A percentile compares a stretch with the other conserved stretches of the same genome.
phyloP scores from a whole-genome alignment of 768 basidiomycete genomes.

The Termitomyces sp. region DNA sequence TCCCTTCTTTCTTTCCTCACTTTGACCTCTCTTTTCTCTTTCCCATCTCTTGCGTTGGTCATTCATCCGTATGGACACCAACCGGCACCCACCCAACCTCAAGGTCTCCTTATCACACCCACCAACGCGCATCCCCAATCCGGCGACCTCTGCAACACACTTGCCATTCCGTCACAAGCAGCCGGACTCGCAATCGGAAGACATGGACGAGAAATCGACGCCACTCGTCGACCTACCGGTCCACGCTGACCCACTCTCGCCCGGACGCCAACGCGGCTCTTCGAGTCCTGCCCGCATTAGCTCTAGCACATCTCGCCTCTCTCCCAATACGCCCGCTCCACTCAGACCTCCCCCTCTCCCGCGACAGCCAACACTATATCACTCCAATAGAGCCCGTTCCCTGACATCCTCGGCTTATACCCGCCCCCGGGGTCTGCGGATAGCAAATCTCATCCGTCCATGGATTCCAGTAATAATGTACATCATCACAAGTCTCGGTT shows the following conservation, averaged over 20 bases:
- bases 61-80: constrained; percentile 23
- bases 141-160: constrained; percentile 21
- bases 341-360: constrained; percentile 14
- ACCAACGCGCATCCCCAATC: constrained; percentile 18
- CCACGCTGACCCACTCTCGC: background rate
- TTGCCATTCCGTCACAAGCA: constrained; percentile 31
- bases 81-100: constrained; percentile 16
- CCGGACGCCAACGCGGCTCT: constrained; percentile 9
- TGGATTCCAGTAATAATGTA: constrained; percentile 80
- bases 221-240: constrained; percentile 19
- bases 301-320: constrained; percentile 2
- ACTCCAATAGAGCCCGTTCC: constrained; percentile 14
- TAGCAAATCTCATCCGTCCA: constrained; percentile 56
- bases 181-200: constrained; percentile 10
- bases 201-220: constrained; percentile 23
- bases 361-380: constrained; percentile 13
- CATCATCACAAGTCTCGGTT: constrained; percentile 68
- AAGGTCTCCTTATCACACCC: constrained; percentile 26
- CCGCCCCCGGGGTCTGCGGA: constrained; percentile 45
- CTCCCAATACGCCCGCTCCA: constrained; percentile 7
- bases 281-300: constrained; percentile 1
- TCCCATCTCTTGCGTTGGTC: constrained; percentile 20
- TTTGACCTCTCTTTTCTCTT: constrained; percentile 12
- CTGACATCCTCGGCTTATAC: constrained; percentile 26
- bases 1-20: constrained; percentile 14